Base-by-base conservation (phyloP, 1,284 basidiomycete genomes). In the Pterulicium gracile region DNA sequence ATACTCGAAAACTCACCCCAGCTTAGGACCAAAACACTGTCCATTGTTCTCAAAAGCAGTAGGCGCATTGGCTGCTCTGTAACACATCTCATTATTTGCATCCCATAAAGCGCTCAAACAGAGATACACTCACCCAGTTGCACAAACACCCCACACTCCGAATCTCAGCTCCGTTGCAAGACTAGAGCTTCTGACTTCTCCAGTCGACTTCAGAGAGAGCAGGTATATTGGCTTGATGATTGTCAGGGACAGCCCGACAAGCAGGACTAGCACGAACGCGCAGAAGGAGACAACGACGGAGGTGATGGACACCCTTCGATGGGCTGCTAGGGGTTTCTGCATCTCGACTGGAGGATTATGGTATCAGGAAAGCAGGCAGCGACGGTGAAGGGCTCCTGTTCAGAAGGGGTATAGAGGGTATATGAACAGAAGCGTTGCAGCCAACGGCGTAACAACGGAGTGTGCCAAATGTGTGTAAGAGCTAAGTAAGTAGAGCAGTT, bases 101-200 rank as follows among this genome's bases (percentile, higher is more conserved):
- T 19, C 19, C 22, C 20, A 15, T 15, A 42, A 24, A 15, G 5
- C 44, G 12, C 23, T 24, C 49, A 23, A 44, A 3, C 18, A 20
- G n/a, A 13, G 17, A 13, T 20, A 12, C n/a, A 51, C 58, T 39
- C 39, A 73, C 80, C 71, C 73, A 7, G 63, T 67, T 1, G 77
- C 75, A 61, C 84, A 88, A 36, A 80, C 66, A 1, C 84, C 84
- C 83, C 83, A 88, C 3, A 86, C 78, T 1, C 84, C 84, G 51
- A 87, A 85, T 24, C 74, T 68, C 18, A 87, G 59, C 51, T 70
- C 66, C 2, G 77, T 81, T 3, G 75, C 79, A n/a, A 77, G 59
- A 51, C 67, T 69, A 3, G 79, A 76, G 22, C 58, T 52, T 2
- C 69, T 67, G 42, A 62, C 57, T 24, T 51, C 54, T 3, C 62